Base-by-base conservation (phyloP, 176 grass and related monocot genomes). In the Cenchrus americanus region DNA sequence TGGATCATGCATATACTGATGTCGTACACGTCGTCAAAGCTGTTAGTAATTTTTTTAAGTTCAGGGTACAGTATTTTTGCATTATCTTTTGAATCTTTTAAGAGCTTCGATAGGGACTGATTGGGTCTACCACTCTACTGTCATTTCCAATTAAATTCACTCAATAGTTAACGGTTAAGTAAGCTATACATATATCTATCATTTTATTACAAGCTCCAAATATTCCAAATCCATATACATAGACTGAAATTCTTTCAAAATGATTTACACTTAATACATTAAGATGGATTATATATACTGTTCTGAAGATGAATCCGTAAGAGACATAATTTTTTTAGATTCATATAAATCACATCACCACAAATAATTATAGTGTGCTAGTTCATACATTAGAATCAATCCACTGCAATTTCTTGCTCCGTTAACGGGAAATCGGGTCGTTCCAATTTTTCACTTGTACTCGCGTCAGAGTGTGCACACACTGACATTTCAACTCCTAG, bases 1-100 rank as follows among this genome's bases (percentile, higher is more conserved):
- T 68, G 19, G 37, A n/a, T 81, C 57, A 37, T 77, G 73, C 78
- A 59, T 65, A n/a, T 53, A 80, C 78, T 46, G 9, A 85, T 66
- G 83, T 66, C 27, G 27, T 30, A 30, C 27, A 30, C 27, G 27
- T 30, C 43, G 8, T 44, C 72, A 78, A 82, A 77, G 78, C 8
- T 86, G 46, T 8, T 23, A 18, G 43, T 10, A 44, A 69, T 52
- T 26, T 43, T 43, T 43, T 7, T 41, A 10, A 59, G 57, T 59
- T 23, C 47, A 30, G 11, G 10, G 46, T 37, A 15, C 52, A n/a
- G 0, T 80, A 66, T 14, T 43, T 9, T 24, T 50, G 40, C 1
- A 49, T 68, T 59, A 17, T 59, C 0, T 40, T 78, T 27, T 54
- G 34, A 59, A 62, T 46, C 60, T 10, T 27, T 37, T 26, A 6